A percentile compares a stretch with the other conserved stretches of the same genome.
phyloP scores from a whole-genome alignment of 2,329 filamentous ascomycete genomes.

The Fusarium lyarnte region DNA sequence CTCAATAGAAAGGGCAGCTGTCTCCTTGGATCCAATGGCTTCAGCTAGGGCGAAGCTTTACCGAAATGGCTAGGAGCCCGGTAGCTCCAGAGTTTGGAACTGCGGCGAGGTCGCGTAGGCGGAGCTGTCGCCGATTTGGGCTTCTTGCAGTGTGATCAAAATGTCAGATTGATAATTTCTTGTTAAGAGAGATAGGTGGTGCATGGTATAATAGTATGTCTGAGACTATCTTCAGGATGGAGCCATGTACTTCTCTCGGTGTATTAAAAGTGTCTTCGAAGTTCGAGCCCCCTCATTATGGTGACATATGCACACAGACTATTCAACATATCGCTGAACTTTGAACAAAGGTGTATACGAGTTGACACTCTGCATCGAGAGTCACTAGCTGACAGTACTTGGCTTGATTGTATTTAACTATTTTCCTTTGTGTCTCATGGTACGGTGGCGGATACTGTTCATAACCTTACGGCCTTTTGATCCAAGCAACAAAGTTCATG shows the following conservation, averaged over 20 bases:
- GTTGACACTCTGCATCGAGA: neutral
- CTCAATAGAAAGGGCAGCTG: neutral
- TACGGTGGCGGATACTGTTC: neutral
- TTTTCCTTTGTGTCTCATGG: slow-evolving; percentile 8
- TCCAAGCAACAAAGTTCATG: slow-evolving; percentile 8
- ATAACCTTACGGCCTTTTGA: neutral
- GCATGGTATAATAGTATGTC: neutral
- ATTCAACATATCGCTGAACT: neutral
- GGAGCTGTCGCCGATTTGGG: neutral
- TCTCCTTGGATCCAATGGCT: neutral
- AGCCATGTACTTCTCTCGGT: neutral
- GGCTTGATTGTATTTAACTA: slow-evolving; percentile 33
- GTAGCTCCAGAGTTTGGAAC: neutral
- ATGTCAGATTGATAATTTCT: neutral
- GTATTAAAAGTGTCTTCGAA: neutral
- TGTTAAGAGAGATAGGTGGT: neutral
- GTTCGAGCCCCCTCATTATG: neutral
- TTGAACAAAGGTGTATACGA: neutral
- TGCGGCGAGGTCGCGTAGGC: neutral
- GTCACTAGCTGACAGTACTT: slow-evolving; percentile 2
- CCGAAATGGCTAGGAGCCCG: neutral
- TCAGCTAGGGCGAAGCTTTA: slow-evolving; percentile 1
- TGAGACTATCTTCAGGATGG: slow-evolving; percentile 1
- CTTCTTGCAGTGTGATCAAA: neutral
- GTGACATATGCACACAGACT: neutral